Base-by-base conservation (phyloP, 345 rosid genomes). In the Salix arbutifolia region DNA sequence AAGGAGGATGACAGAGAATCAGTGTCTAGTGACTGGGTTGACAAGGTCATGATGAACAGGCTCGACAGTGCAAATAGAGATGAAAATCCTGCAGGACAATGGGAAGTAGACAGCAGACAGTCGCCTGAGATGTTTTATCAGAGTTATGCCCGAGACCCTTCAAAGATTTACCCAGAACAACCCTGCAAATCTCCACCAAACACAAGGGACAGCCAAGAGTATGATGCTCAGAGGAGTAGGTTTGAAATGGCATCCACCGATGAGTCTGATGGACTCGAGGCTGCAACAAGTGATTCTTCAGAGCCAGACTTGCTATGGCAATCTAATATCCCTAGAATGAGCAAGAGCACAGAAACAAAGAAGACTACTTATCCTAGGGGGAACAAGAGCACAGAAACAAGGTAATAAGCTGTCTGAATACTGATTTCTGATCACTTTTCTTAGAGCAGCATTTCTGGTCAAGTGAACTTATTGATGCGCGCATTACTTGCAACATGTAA, bases 291-390 rank as follows among this genome's bases (percentile, higher is more conserved):
- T 35, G 84, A 82, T 70, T 82, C 89, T 80, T 93, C 96, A 2
- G 99, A 92, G 68, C 78, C 91, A 9, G 97, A 93, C 69, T 69
- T 82, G 81, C 56, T 76, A 68, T 90, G 89, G 90, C 92, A 88
- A 76, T 82, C 87, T 72, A 86, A 65, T 30, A 73, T 87, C 67
- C 91, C 91, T 18, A 92, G 77, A 82, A 72, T 61, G 26, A 69
- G 81, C 71, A n/a, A n/a, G n/a, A n/a, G n/a, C n/a, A n/a, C n/a
- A n/a, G n/a, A n/a, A 81, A 42, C 66, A 21, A 82, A 82, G 76
- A 82, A 78, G 73, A 71, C 18, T 18, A 28, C 13, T 31, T 66
- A 8, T 56, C 40, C 70, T 19, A 74, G 60, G 75, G 19, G 61
- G 46, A 17, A 60, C 18, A 82, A 62, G 76, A 46, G 73, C 44